These are phyloP conservation scores for Aspergillus ruber DNA, from an alignment of 2,329 filamentous ascomycete genomes.

Conservation along the genomic window DNA sequence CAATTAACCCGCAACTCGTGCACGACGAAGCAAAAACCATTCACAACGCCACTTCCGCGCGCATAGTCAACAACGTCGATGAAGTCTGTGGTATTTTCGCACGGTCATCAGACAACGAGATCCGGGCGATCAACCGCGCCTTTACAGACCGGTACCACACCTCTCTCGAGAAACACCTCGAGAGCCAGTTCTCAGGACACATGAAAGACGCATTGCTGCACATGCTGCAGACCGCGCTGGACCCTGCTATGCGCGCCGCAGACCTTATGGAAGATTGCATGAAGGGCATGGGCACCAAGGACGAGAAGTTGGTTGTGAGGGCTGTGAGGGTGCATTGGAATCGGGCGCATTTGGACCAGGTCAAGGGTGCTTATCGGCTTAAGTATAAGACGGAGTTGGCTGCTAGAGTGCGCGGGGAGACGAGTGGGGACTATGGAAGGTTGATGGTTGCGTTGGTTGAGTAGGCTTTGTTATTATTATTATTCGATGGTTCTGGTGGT, in stretches of 20 bases:
- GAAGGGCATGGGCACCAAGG: conserved; percentile 81
- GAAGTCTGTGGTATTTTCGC: conserved; percentile 71
- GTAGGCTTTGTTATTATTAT: conserved; percentile 13
- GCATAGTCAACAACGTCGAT: conserved; percentile 43
- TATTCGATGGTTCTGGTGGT: too few relatives aligned
- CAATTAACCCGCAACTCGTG: conserved; percentile 65
- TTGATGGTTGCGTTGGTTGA: conserved; percentile 63
- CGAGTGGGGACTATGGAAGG: conserved; percentile 73
- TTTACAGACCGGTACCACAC: conserved; percentile 69
- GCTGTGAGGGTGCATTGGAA: conserved; percentile 83
- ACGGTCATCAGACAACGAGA: conserved; percentile 69
- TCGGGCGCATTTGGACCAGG: conserved; percentile 62
- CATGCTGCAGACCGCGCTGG: conserved; percentile 69
- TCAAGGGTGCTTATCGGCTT: conserved; percentile 70
- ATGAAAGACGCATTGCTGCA: conserved; percentile 80
- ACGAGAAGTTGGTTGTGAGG: conserved; percentile 69
- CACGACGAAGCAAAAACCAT: conserved; percentile 71
- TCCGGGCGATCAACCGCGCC: conserved; percentile 70
- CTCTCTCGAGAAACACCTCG: conserved; percentile 65
- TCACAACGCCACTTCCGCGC: conserved; percentile 67
- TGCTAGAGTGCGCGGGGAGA: conserved; percentile 70
- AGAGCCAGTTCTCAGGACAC: conserved; percentile 80
- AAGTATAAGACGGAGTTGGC: conserved; percentile 62
- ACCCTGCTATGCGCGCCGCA: conserved; percentile 81
- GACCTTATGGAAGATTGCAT: conserved; percentile 77